phyloP scores from a whole-genome alignment of 2,329 filamentous ascomycete species.

The Aspergillus brasiliensis region DNA sequence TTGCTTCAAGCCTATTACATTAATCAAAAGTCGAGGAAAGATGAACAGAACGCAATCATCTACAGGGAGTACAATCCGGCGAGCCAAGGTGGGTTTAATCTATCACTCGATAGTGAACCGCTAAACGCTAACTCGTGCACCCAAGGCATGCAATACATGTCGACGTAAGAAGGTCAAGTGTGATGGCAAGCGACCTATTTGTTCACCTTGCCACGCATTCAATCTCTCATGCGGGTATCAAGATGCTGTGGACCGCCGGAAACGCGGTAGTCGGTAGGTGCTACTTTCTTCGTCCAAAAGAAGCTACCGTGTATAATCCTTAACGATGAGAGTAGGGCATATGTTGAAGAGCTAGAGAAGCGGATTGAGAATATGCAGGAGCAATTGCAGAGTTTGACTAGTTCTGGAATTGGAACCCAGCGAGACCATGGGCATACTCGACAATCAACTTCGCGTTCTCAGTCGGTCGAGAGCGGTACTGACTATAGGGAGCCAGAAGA shows the following conservation, averaged over 20 bases:
- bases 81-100: not conserved
- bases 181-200: conserved; percentile 13
- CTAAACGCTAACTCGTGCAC: not conserved
- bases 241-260: conserved; percentile 1
- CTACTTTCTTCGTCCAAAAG: not conserved
- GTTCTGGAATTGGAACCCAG: not conserved
- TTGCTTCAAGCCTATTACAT: not conserved
- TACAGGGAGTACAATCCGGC: not conserved
- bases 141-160: conserved; percentile 15
- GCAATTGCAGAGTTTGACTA: conserved; percentile 9
- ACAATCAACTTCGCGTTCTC: not conserved
- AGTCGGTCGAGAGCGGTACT: not conserved
- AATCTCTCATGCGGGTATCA: conserved; percentile 10
- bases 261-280: conserved; percentile 4
- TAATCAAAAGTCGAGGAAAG: not conserved
- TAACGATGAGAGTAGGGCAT: not conserved
- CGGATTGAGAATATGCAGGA: conserved; percentile 12
- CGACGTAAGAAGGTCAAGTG: conserved; percentile 16
- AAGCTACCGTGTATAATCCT: not conserved
- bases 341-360: conserved; percentile 13
- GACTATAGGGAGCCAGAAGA: not conserved
- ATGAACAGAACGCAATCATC: not conserved
- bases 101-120: not conserved
- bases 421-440: not conserved
- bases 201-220: conserved; percentile 13